Evolutionary conservation across 805 yeast species (phyloP).

Genomic region (Dipodascopsis uninucleata): DNA sequence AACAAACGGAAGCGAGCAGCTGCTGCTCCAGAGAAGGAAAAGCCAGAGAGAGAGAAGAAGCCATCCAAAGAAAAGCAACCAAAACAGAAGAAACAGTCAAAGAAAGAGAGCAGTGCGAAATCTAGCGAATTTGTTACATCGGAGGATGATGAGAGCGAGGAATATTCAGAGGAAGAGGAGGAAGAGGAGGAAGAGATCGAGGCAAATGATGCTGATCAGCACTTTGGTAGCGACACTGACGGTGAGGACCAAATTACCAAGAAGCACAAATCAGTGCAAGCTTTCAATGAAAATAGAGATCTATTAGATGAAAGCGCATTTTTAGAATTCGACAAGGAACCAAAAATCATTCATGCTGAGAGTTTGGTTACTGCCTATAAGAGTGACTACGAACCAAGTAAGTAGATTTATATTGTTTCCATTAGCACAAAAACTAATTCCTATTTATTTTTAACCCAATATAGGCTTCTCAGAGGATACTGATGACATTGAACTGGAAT

Average conservation of each 20-base stretch:
- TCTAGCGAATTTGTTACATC: conserved; percentile 19
- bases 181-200: conserved; percentile 30
- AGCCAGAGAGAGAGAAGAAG: not conserved
- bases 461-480: conserved; percentile 4
- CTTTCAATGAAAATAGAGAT: conserved; percentile 1
- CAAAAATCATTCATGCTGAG: conserved; percentile 5
- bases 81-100: conserved; percentile 4
- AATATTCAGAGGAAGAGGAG: conserved; percentile 40
- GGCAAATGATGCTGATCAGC: conserved; percentile 5
- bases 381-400: conserved; percentile 3
- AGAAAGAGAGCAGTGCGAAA: conserved; percentile 5
- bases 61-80: conserved; percentile 11
- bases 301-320: not conserved
- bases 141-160: conserved; percentile 35
- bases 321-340: not conserved
- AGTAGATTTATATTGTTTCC: not conserved
- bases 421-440: not conserved
- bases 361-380: conserved; percentile 1
- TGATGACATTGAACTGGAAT: conserved; percentile 9
- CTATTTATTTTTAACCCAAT: conserved; percentile 4
- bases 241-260: not conserved
- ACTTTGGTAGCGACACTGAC: conserved; percentile 1
- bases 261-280: not conserved
- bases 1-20: conserved; percentile 16
- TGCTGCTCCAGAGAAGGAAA: not conserved